Evolutionary conservation across 2,329 filamentous ascomycete species (phyloP).

Genomic region (Blastomyces gilchristii): DNA sequence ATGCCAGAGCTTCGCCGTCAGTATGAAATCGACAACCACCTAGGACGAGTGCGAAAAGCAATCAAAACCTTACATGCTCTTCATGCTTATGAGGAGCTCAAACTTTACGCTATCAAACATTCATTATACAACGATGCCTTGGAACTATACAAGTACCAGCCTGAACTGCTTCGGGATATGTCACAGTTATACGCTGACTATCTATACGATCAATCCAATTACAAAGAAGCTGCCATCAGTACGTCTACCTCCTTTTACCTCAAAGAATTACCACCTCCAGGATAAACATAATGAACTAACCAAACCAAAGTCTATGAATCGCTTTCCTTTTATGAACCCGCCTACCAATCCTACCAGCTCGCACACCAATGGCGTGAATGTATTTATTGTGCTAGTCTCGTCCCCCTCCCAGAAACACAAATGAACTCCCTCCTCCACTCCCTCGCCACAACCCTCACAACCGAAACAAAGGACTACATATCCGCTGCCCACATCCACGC

Average conservation of each 20-base stretch:
- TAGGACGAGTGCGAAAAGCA: slow-evolving; percentile 67
- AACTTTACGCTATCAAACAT: slow-evolving; percentile 68
- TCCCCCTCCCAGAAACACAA: slow-evolving; percentile 50
- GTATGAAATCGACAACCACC: slow-evolving; percentile 81
- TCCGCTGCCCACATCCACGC: slow-evolving; percentile 69
- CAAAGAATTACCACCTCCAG: neutral
- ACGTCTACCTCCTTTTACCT: slow-evolving; percentile 13
- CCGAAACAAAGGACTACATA: slow-evolving; percentile 68
- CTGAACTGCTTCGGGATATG: slow-evolving; percentile 53
- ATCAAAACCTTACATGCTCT: slow-evolving; percentile 64
- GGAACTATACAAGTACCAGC: slow-evolving; percentile 73
- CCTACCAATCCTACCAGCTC: slow-evolving; percentile 72
- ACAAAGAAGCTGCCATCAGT: slow-evolving; percentile 72
- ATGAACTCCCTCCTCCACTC: slow-evolving; percentile 58
- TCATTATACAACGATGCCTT: slow-evolving; percentile 68
- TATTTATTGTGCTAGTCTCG: slow-evolving; percentile 64
- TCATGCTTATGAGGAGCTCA: slow-evolving; percentile 65
- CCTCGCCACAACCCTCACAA: slow-evolving; percentile 67
- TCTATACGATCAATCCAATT: slow-evolving; percentile 63
- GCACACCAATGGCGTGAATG: slow-evolving; percentile 88
- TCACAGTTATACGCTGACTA: slow-evolving; percentile 70
- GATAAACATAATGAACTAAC: neutral
- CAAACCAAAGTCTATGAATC: slow-evolving; percentile 63
- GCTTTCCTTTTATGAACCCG: slow-evolving; percentile 60
- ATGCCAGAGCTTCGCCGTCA: slow-evolving; percentile 59